These are phyloP conservation scores for Phlegmacium glaucopus DNA, from an alignment of 768 basidiomycete species.

Conservation along the genomic window DNA sequence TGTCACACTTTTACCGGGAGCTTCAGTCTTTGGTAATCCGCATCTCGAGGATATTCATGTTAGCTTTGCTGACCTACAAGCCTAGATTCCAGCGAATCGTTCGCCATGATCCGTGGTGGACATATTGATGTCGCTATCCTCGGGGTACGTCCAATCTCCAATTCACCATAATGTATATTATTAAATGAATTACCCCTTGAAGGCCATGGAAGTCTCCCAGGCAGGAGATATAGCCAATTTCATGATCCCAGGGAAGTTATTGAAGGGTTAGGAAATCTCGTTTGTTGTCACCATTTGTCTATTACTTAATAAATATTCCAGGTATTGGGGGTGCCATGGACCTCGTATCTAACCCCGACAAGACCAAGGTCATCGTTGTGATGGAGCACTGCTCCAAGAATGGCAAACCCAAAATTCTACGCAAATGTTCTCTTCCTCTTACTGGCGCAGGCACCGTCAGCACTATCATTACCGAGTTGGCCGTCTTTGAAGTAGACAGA, in stretches of 20 bases:
- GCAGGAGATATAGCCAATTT: constrained; percentile 95
- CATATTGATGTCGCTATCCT: constrained; percentile 93
- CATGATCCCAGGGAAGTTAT: constrained; percentile 95
- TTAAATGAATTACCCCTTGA: neutral
- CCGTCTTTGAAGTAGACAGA: constrained; percentile 87
- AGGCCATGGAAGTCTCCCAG: constrained; percentile 96
- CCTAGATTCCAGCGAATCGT: constrained; percentile 86
- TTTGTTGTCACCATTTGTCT: neutral
- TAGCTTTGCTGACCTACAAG: constrained; percentile 1
- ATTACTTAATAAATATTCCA: constrained; percentile 23
- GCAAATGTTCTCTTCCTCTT: constrained; percentile 77
- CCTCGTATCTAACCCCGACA: constrained; percentile 92
- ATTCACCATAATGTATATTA: neutral
- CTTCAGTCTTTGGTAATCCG: constrained; percentile 79
- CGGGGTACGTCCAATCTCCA: constrained; percentile 54
- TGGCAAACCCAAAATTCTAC: constrained; percentile 85
- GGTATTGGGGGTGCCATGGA: constrained; percentile 98
- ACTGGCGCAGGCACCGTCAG: constrained; percentile 89
- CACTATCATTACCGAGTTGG: constrained; percentile 90
- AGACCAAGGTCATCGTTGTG: constrained; percentile 86
- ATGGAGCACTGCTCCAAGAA: constrained; percentile 92
- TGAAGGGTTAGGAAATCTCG: constrained; percentile 52
- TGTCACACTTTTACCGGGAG: constrained; percentile 87
- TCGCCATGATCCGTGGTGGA: constrained; percentile 97
- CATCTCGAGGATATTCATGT: neutral